phyloP scores from a whole-genome alignment of 1,284 basidiomycete genomes.

The Ustilago bromivora region DNA sequence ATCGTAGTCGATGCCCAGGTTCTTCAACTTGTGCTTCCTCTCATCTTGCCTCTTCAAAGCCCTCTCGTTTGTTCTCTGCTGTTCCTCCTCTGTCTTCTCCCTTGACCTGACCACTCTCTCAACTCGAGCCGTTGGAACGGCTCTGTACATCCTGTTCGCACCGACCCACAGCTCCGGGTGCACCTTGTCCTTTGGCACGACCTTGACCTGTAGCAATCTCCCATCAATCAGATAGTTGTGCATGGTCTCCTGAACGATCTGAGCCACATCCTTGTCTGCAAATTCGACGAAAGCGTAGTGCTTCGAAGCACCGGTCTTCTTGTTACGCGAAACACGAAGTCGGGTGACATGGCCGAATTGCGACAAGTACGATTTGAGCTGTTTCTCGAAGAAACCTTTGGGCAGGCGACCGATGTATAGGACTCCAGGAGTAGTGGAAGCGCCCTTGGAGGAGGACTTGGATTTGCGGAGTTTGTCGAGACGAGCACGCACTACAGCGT shows the following conservation, averaged over 20 bases:
- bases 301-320: slow-evolving; percentile 94
- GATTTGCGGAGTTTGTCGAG: slow-evolving; percentile 56
- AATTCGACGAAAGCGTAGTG: slow-evolving; percentile 99
- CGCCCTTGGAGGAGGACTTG: slow-evolving; percentile 27
- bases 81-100: slow-evolving; percentile 80
- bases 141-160: slow-evolving; percentile 90
- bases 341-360: slow-evolving; percentile 95
- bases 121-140: slow-evolving; percentile 80
- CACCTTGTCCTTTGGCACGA: slow-evolving; percentile 83
- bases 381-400: slow-evolving; percentile 95
- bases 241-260: slow-evolving; percentile 98
- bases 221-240: slow-evolving; percentile 97
- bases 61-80: slow-evolving; percentile 77
- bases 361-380: slow-evolving; percentile 90
- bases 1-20: slow-evolving; percentile 89
- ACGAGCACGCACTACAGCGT: slow-evolving; percentile 55
- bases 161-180: slow-evolving; percentile 96
- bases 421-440: slow-evolving; percentile 75
- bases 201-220: slow-evolving; percentile 85
- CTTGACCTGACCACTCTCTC: slow-evolving; percentile 80
- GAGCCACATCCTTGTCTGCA: slow-evolving; percentile 85
- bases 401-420: slow-evolving; percentile 91
- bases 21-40: slow-evolving; percentile 82
- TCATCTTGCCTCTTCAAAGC: slow-evolving; percentile 82
- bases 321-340: slow-evolving; percentile 89